Conservation (phyloP, 2,329 filamentous ascomycete species). For the Aspergillus sclerotialis region DNA sequence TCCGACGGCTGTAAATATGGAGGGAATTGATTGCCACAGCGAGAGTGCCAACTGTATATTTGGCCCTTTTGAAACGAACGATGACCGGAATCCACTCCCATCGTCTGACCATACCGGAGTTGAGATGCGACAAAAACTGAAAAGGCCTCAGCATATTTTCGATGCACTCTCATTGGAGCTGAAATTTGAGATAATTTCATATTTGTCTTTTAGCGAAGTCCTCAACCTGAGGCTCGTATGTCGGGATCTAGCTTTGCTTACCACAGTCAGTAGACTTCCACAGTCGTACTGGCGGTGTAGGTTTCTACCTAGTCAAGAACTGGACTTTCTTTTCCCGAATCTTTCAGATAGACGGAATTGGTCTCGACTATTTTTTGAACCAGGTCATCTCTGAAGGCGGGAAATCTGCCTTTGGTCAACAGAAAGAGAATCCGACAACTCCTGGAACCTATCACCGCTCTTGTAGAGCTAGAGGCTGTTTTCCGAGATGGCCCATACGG, state of each 20-base stretch:
- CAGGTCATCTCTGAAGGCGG: background rate
- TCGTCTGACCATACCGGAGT: background rate
- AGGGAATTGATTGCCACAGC: too few relatives aligned
- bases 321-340: conserved; percentile 9
- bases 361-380: conserved; percentile 7
- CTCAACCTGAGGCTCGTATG: too few relatives aligned
- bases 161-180: too few relatives aligned
- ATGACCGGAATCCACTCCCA: background rate
- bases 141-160: too few relatives aligned
- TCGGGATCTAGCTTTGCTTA: too few relatives aligned
- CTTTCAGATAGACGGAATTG: conserved; percentile 4
- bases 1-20: too few relatives aligned
- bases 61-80: background rate
- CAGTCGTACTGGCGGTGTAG: conserved; percentile 9
- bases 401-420: conserved; percentile 3
- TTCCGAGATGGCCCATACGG: background rate
- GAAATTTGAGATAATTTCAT: too few relatives aligned
- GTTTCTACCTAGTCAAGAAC: conserved; percentile 7
- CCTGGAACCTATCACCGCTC: conserved; percentile 8
- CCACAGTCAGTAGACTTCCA: conserved; percentile 2
- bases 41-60: too few relatives aligned
- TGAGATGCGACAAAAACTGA: too few relatives aligned
- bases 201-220: too few relatives aligned
- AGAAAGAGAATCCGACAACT: conserved; percentile 6
- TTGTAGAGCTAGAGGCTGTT: conserved; percentile 4